Evolutionary conservation across 2,329 filamentous ascomycete species (phyloP), one percentile per base, ranked within the genome.

Genomic region (Diaporthe helianthi): DNA sequence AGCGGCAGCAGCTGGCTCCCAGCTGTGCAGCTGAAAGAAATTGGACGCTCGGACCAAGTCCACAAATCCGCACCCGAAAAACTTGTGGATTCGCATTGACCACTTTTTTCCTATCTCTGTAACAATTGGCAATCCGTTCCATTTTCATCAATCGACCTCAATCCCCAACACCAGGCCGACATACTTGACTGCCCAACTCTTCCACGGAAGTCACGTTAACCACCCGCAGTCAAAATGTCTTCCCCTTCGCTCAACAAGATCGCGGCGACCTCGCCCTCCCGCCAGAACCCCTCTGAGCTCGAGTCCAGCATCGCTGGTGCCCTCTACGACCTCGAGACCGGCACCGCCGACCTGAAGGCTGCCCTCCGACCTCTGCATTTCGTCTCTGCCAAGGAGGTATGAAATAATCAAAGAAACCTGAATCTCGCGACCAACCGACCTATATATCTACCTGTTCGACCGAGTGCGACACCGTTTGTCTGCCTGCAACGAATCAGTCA

Each of bases 241-340:
- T 80, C 81, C 80, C 83, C 92, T 84, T 88, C 93, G 82, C 86
- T 96, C 83, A 97, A 97, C 92, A 98, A 98, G 93, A 98, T 98
- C 85, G 94, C 94, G 83, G 84, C 90, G 83, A 98, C 96, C 91
- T 97, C 93, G 92, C 92, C 95, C 78, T 98, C 95, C 86, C 90
- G 93, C 89, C 89, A 92, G 84, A 97, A 91, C 86, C 96, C 96
- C 78, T 97, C 93, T 77, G 96, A 99, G 92, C 92, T 98, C 79
- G 96, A 99, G 93, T 91, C 89, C 85, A 93, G 87, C 89, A 97
- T 99, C 83, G 96, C 96, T 83, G 92, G 91, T 86, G 96, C 96
- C 86, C 93, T 99, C 76, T 97, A 92, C 89, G 96, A 99, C 82
- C 93, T 99, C 86, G 96, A 99, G 93, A 94, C 91, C 88, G 98